Conservation (phyloP, 345 rosid species). For the Populus euphratica region DNA sequence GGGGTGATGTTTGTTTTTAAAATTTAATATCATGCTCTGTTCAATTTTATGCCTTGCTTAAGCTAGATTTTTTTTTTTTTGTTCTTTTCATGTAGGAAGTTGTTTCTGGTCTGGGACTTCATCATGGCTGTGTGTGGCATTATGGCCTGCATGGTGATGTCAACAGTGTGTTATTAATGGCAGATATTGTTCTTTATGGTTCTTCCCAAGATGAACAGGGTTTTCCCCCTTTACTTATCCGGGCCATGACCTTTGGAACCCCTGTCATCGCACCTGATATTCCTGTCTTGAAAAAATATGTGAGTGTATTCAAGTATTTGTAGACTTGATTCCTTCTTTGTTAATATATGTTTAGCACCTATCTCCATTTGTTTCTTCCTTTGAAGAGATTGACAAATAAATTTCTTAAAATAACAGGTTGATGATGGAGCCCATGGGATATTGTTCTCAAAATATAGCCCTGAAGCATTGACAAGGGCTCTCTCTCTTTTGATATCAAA, state of each 20-base stretch:
- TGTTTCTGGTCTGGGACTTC: constrained; percentile 72
- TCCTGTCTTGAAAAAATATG: constrained; percentile 72
- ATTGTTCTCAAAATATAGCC: constrained; percentile 53
- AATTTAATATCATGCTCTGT: neutral
- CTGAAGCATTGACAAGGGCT: constrained; percentile 63
- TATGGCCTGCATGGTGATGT: constrained; percentile 74
- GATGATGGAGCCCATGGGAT: constrained; percentile 65
- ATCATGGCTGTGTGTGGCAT: constrained; percentile 60
- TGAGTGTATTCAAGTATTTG: constrained; percentile 30
- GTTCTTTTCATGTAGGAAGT: constrained; percentile 50
- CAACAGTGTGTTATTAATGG: constrained; percentile 63
- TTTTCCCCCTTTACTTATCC: constrained; percentile 73
- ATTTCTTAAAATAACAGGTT: constrained; percentile 46
- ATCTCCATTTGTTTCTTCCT: neutral
- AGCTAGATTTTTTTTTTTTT: neutral
- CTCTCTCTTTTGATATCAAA: constrained; percentile 70
- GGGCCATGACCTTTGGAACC: constrained; percentile 86
- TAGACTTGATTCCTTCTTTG: constrained; percentile 16
- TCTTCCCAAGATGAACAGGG: constrained; percentile 94
- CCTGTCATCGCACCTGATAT: constrained; percentile 74
- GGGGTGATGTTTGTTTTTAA: neutral
- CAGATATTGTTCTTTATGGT: constrained; percentile 85
- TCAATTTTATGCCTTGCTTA: neutral
- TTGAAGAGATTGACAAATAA: neutral
- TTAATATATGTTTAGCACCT: neutral